These are phyloP conservation scores for Priceomyces fermenticarens DNA, from an alignment of 805 yeast genomes.

Conservation along the genomic window DNA sequence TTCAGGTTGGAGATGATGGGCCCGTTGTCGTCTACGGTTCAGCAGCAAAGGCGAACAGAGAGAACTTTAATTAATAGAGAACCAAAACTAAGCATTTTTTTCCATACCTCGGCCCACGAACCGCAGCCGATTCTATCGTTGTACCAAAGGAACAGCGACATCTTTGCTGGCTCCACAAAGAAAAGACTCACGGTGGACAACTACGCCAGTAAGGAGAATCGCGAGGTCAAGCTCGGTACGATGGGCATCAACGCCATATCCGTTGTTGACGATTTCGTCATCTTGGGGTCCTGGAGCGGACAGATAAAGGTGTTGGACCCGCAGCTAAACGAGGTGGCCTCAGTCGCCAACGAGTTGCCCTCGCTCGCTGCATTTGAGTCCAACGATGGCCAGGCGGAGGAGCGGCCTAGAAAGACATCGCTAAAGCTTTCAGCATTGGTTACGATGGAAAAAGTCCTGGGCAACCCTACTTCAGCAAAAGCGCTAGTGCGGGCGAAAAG, in stretches of 20 bases:
- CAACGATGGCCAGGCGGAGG: slow-evolving; percentile 5
- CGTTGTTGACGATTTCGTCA: slow-evolving; percentile 22
- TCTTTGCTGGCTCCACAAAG: slow-evolving; percentile 50
- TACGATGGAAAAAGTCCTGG: neutral
- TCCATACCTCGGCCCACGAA: slow-evolving; percentile 31
- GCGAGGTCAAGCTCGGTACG: slow-evolving; percentile 10
- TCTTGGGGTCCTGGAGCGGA: slow-evolving; percentile 54
- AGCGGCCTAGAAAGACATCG: neutral
- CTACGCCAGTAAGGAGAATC: neutral
- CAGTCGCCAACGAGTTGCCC: slow-evolving; percentile 12
- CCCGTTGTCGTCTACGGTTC: neutral
- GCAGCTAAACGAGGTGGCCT: slow-evolving; percentile 7
- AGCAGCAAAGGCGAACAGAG: neutral
- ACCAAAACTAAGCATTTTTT: slow-evolving; percentile 15
- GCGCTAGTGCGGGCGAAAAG: slow-evolving; percentile 8
- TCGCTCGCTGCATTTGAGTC: slow-evolving; percentile 6
- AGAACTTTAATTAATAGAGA: slow-evolving; percentile 23
- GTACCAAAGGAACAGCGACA: slow-evolving; percentile 19
- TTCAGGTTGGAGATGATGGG: slow-evolving; percentile 14
- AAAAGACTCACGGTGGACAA: slow-evolving; percentile 34
- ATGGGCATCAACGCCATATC: slow-evolving; percentile 22
- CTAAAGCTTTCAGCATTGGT: slow-evolving; percentile 8
- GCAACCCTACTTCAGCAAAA: slow-evolving; percentile 8
- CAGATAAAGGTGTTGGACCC: slow-evolving; percentile 18
- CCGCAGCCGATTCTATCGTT: slow-evolving; percentile 59